Percentiles rank a stretch among this genome's conserved stretches.
These are phyloP conservation scores for Mycena albidolilacea DNA, from an alignment of 768 basidiomycete species.

Conservation along the genomic window DNA sequence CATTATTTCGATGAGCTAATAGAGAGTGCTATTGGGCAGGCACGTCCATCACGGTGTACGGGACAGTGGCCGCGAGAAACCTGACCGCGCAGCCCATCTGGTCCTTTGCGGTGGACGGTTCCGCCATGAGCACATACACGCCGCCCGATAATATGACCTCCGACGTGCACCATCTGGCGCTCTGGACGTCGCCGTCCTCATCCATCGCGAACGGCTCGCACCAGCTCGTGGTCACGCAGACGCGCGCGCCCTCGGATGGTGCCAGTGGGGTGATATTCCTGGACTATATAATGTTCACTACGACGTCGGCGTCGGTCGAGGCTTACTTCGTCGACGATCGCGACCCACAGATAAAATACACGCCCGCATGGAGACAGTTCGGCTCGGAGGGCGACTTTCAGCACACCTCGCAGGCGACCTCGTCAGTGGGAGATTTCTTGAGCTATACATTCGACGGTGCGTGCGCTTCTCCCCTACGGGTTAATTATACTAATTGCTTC, in stretches of 20 bases:
- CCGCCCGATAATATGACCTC: background rate
- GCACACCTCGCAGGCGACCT: conserved; percentile 22
- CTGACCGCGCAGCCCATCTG: background rate
- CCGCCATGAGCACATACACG: background rate
- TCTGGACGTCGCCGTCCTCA: conserved; percentile 9
- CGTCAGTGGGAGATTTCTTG: conserved; percentile 12
- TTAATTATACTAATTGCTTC: background rate
- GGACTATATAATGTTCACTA: conserved; percentile 31
- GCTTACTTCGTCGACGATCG: conserved; percentile 31
- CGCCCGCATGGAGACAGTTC: conserved; percentile 4
- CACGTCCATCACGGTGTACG: conserved; percentile 21
- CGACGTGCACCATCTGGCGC: conserved; percentile 9
- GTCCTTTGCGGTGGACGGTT: conserved; percentile 19
- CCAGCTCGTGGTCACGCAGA: conserved; percentile 22
- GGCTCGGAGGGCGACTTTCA: conserved; percentile 24
- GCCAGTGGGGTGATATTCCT: conserved; percentile 11
- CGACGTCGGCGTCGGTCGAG: conserved; percentile 12
- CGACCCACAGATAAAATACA: conserved; percentile 21
- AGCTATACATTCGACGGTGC: conserved; percentile 22
- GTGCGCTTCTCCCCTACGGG: background rate
- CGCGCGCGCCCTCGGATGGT: background rate
- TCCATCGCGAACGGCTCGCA: too few species aligned
- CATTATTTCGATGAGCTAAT: too few species aligned
- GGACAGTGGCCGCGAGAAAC: conserved; percentile 1
- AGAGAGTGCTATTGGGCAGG: background rate